Evolutionary conservation across 1,139 yeast species (phyloP).

Genomic region (Candida frijolesensis): DNA sequence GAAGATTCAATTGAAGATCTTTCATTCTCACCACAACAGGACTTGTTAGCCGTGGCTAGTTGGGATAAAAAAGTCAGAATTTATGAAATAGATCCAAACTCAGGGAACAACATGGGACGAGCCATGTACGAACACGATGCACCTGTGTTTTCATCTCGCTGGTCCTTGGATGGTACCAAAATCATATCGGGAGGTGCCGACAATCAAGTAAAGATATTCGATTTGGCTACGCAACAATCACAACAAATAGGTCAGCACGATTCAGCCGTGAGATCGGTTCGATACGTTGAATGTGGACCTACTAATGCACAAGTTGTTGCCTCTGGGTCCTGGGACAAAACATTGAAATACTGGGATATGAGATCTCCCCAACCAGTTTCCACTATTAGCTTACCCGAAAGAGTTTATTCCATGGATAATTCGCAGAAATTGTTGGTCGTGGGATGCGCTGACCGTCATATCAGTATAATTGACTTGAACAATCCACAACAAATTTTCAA

Average conservation of each 20-base stretch:
- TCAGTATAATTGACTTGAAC: constrained; percentile 73
- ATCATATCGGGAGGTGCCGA: constrained; percentile 93
- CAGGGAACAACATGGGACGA: constrained; percentile 77
- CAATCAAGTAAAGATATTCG: constrained; percentile 83
- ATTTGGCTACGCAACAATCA: constrained; percentile 77
- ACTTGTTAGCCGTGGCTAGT: constrained; percentile 75
- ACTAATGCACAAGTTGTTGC: constrained; percentile 82
- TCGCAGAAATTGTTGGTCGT: constrained; percentile 81
- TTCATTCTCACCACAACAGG: constrained; percentile 91
- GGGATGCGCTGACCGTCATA: constrained; percentile 89
- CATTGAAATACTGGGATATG: constrained; percentile 91
- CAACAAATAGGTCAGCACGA: constrained; percentile 88
- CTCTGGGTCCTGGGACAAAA: constrained; percentile 96
- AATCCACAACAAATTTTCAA: constrained; percentile 86
- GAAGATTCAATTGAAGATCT: constrained; percentile 90
- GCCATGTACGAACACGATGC: constrained; percentile 90
- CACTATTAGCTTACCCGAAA: constrained; percentile 81
- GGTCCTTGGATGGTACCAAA: constrained; percentile 86
- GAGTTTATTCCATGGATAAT: constrained; percentile 89
- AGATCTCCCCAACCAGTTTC: constrained; percentile 85
- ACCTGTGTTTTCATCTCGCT: constrained; percentile 80
- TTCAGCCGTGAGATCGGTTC: constrained; percentile 72
- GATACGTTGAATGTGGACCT: constrained; percentile 83
- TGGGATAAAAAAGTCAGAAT: constrained; percentile 97
- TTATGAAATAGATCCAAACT: constrained; percentile 75